Conservation (phyloP, 2,329 filamentous ascomycete genomes). For the Gliomastix tumulicola region DNA sequence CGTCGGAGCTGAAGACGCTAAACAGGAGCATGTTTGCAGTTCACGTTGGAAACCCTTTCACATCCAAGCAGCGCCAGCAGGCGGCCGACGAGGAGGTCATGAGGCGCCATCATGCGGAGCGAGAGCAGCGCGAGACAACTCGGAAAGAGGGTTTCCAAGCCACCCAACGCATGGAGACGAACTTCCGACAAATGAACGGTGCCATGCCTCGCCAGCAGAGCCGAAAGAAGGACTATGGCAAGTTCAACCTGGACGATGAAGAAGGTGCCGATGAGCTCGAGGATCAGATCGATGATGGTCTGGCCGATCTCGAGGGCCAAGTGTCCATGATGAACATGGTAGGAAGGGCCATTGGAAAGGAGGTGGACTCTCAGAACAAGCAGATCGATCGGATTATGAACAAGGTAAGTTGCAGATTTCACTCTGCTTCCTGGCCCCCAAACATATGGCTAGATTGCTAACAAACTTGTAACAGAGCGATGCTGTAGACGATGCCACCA, state of each 20-base stretch:
- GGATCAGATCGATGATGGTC: slow-evolving; percentile 48
- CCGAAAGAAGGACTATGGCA: slow-evolving; percentile 39
- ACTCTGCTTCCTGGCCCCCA: not conserved
- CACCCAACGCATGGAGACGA: slow-evolving; percentile 46
- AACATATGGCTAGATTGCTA: slow-evolving; percentile 12
- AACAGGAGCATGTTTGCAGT: slow-evolving; percentile 90
- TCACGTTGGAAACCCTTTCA: slow-evolving; percentile 73
- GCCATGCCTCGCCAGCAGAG: slow-evolving; percentile 14
- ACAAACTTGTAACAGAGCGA: slow-evolving; percentile 55
- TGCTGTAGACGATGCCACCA: slow-evolving; percentile 72
- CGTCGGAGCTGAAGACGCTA: slow-evolving; percentile 74
- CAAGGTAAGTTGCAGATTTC: slow-evolving; percentile 51
- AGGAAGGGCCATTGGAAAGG: slow-evolving; percentile 65
- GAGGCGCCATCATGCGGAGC: slow-evolving; percentile 59
- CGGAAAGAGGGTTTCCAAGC: slow-evolving; percentile 42
- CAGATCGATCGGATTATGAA: slow-evolving; percentile 66
- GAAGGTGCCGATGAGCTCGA: slow-evolving; percentile 42
- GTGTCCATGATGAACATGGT: slow-evolving; percentile 67
- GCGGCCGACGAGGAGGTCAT: slow-evolving; percentile 63
- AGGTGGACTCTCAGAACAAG: slow-evolving; percentile 71
- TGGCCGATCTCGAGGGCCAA: slow-evolving; percentile 62
- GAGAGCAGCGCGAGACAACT: slow-evolving; percentile 58
- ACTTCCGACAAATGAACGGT: slow-evolving; percentile 33
- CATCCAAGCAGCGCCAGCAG: slow-evolving; percentile 55
- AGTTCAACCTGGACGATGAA: slow-evolving; percentile 73